Conservation (phyloP, 2,329 filamentous ascomycete genomes). For the Macrophomina tecta region DNA sequence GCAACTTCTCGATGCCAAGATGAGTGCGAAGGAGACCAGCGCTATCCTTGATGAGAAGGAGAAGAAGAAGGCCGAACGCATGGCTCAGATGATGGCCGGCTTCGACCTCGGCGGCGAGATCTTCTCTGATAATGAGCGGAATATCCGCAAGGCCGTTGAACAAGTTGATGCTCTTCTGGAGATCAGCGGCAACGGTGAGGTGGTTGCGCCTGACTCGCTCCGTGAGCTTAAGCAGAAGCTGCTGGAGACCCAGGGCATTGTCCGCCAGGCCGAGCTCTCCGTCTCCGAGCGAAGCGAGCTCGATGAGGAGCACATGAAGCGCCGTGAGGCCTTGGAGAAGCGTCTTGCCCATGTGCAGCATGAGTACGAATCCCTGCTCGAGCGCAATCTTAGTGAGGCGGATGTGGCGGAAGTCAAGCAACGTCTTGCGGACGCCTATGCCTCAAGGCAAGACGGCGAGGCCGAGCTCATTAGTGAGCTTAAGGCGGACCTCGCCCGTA, state of each 20-base stretch:
- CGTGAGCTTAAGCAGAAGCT: slow-evolving; percentile 77
- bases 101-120: slow-evolving; percentile 93
- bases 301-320: slow-evolving; percentile 67
- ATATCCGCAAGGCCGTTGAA: slow-evolving; percentile 82
- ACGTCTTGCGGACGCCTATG: slow-evolving; percentile 76
- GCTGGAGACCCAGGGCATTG: slow-evolving; percentile 87
- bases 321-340: slow-evolving; percentile 77
- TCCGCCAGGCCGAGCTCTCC: slow-evolving; percentile 89
- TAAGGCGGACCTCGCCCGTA: slow-evolving; percentile 75
- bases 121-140: slow-evolving; percentile 90
- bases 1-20: slow-evolving; percentile 92
- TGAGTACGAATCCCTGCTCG: slow-evolving; percentile 83
- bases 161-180: slow-evolving; percentile 81
- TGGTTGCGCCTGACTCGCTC: slow-evolving; percentile 81
- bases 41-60: slow-evolving; percentile 95
- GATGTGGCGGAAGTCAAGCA: slow-evolving; percentile 87
- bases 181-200: slow-evolving; percentile 76
- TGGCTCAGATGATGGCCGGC: slow-evolving; percentile 99
- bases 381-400: slow-evolving; percentile 75
- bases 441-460: slow-evolving; percentile 75
- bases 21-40: slow-evolving; percentile 92
- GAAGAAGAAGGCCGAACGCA: slow-evolving; percentile 97
- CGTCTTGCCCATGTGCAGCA: slow-evolving; percentile 75
- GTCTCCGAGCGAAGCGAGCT: slow-evolving; percentile 72
- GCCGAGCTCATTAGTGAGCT: slow-evolving; percentile 77